These are phyloP conservation scores for Neopestalotiopsis sp. DNA, from an alignment of 2,329 filamentous ascomycete species.

Conservation along the genomic window DNA sequence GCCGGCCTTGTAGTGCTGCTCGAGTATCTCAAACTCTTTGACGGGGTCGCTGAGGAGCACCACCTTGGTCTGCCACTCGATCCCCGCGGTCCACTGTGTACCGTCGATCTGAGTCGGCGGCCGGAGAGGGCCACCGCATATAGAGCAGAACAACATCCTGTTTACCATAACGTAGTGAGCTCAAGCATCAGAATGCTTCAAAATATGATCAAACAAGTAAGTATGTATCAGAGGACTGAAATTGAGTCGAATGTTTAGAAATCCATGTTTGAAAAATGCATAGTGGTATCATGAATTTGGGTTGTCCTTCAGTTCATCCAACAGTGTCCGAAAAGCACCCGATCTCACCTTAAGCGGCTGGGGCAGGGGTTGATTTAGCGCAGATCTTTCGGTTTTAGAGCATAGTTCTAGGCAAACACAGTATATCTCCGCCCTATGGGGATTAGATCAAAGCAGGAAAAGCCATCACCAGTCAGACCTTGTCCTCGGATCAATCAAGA, in stretches of 20 bases:
- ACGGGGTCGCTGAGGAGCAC: constrained; percentile 27
- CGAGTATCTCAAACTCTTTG: constrained; percentile 24
- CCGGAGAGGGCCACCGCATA: constrained; percentile 23
- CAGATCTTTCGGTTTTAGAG: not conserved
- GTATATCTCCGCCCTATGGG: not conserved
- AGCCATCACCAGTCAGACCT: not conserved
- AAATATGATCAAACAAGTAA: not conserved
- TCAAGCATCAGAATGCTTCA: not conserved
- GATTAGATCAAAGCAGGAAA: not conserved
- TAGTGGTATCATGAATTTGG: not conserved
- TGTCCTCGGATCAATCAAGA: not conserved
- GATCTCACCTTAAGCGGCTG: not conserved
- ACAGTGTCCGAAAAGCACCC: not conserved
- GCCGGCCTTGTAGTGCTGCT: constrained; percentile 24
- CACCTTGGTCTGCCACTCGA: constrained; percentile 22
- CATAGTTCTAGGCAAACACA: not conserved
- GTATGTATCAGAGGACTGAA: not conserved
- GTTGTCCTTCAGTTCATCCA: not conserved
- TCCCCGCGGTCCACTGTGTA: not conserved
- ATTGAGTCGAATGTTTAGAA: not conserved
- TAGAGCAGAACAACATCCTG: constrained; percentile 19
- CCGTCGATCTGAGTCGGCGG: constrained; percentile 1
- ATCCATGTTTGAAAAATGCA: not conserved
- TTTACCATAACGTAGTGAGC: constrained; percentile 4
- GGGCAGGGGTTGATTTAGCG: not conserved